Evolutionary conservation across 805 yeast species (phyloP).

Genomic region (Ogataea kodamae): DNA sequence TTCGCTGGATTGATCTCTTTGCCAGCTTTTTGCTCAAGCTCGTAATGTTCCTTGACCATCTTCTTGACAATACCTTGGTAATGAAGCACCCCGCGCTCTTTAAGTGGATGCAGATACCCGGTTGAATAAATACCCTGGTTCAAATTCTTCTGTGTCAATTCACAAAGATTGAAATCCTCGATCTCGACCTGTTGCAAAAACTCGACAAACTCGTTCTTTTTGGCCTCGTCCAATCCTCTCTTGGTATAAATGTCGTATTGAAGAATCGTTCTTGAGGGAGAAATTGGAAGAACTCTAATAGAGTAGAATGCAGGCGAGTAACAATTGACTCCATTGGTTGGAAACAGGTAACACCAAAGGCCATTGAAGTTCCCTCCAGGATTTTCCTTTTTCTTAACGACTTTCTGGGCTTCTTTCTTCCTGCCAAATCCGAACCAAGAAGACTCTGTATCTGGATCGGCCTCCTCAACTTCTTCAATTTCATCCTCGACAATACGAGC

Average conservation of each 20-base stretch:
- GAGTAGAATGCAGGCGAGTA: constrained; percentile 67
- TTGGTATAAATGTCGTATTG: constrained; percentile 61
- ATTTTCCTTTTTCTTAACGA: constrained; percentile 36
- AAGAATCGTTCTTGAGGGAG: constrained; percentile 51
- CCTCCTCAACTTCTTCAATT: constrained; percentile 27
- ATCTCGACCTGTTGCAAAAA: constrained; percentile 58
- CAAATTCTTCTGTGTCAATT: constrained; percentile 55
- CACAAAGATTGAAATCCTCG: constrained; percentile 61
- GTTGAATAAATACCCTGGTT: constrained; percentile 58
- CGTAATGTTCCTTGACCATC: constrained; percentile 55
- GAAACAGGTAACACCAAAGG: constrained; percentile 59
- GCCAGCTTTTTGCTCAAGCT: constrained; percentile 43
- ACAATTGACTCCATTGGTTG: constrained; percentile 59
- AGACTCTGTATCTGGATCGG: constrained; percentile 35
- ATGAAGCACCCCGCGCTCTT: constrained; percentile 56
- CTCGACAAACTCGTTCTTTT: constrained; percentile 60
- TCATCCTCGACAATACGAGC: constrained; percentile 47
- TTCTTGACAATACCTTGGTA: constrained; percentile 54
- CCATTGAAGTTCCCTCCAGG: constrained; percentile 63
- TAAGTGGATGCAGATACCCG: constrained; percentile 56
- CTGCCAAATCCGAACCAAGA: constrained; percentile 55
- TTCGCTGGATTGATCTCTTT: constrained; percentile 49
- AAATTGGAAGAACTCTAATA: constrained; percentile 54
- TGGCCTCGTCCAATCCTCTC: constrained; percentile 50
- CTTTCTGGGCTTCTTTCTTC: constrained; percentile 24